Base-by-base conservation (phyloP, 1,284 basidiomycete genomes). In the Agroathelia rolfsii region DNA sequence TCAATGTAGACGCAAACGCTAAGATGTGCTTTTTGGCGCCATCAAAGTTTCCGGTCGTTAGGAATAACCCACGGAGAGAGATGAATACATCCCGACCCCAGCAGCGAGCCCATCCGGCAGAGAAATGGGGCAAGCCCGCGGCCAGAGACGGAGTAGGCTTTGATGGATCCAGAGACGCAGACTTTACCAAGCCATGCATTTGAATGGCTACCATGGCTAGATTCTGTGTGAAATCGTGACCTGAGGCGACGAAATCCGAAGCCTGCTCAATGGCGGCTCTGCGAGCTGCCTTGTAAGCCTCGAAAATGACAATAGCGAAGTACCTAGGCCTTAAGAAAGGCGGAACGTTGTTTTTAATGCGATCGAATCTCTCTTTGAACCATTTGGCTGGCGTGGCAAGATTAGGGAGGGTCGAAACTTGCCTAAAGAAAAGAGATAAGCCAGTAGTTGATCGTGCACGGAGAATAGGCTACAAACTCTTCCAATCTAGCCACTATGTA, bases 51-150 rank as follows among this genome's bases (percentile, higher is more conserved):
- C 93, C 92, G 0, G 92, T 95, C 1, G 87, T 85, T 43, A 96
- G 61, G 62, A 95, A 94, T 28, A 96, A 63, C 3, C 92, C 92
- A 40, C 89, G 77, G 9, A 94, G 61, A 1, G 89, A 93, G 53
- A 95, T 94, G 59, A 93, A 93, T 1, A 94, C 87, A 54, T 96
- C 92, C 22, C 92, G 74, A n/a, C 93, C 92, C 93, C 93, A 96
- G 50, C 86, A 90, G 29, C 92, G 70, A 10, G 89, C 89, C 92
- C 93, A 96, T 5, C 80, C 79, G 6, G 82, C 62, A 2, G 86
- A 65, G 49, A 96, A 96, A 59, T 96, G 92, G 8, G 93, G 90
- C 17, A 96, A 60, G 13, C 93, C 93, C n/a, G 92, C 92, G 2
- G 93, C 90, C 17, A 96, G 65, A 7, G 81, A 88, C 2, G 93